Evolutionary conservation across 83 land plant species (phyloP).

Genomic region (Larix sibirica): DNA sequence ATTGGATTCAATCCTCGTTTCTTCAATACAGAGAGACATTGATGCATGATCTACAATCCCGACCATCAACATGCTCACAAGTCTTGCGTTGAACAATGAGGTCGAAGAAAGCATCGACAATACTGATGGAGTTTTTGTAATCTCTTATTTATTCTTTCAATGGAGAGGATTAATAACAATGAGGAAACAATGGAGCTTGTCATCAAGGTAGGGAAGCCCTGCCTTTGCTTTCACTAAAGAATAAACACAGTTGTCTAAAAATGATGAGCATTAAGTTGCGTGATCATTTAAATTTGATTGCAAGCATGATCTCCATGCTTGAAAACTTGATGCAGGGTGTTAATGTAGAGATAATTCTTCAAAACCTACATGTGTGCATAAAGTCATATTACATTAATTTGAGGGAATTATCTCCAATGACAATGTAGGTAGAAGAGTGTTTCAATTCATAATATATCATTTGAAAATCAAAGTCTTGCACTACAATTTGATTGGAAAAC

Average conservation of each 20-base stretch:
- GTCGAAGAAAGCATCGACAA: conserved; percentile 65
- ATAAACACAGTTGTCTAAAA: conserved; percentile 51
- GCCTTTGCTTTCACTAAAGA: conserved; percentile 60
- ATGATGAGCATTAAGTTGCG: conserved; percentile 22
- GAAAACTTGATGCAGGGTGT: conserved; percentile 26
- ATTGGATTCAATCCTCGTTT: conserved; percentile 4
- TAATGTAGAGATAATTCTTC: conserved; percentile 49
- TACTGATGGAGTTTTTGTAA: conserved; percentile 50
- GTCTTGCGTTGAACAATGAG: conserved; percentile 61
- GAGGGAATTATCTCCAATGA: conserved; percentile 21
- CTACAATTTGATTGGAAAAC: too few relatives aligned
- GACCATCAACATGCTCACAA: conserved; percentile 54
- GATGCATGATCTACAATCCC: conserved; percentile 38
- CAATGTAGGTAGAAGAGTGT: conserved; percentile 15
- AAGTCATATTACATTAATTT: conserved; percentile 20
- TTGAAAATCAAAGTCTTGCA: too few relatives aligned
- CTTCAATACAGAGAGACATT: conserved; percentile 36
- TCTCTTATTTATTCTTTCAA: background rate
- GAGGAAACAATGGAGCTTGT: conserved; percentile 18
- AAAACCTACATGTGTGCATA: conserved; percentile 39
- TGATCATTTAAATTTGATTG: too few relatives aligned
- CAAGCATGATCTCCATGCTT: conserved; percentile 24
- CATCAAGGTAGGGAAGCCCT: conserved; percentile 68
- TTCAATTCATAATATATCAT: too few relatives aligned
- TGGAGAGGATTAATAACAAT: background rate